Base-by-base conservation (phyloP, 371 early-diverging fungal genomes). In the Mortierella sp. region DNA sequence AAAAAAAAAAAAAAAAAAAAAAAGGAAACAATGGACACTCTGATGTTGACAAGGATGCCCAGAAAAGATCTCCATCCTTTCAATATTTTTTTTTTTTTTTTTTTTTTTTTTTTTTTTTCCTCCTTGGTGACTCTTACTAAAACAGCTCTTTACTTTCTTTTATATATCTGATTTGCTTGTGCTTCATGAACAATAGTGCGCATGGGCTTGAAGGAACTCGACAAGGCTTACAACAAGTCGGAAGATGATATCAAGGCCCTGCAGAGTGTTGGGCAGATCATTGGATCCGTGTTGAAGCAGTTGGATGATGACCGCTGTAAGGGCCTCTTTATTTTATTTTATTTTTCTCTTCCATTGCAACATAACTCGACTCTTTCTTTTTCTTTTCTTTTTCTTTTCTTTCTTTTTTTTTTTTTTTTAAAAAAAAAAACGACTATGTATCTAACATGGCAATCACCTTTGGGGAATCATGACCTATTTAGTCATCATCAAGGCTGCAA, bases 201-300 rank as follows among this genome's bases (percentile, higher is more conserved):
- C 48, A 81, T 91, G 46, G 95, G 90, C 57, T 87, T 95, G 66
- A 88, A 92, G 70, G 81, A 89, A 44, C 89, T 94, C 37, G 97
- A 92, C 74, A 92, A 90, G 72, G 93, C 93, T 68, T 98, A 88
- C 81, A 92, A 96, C 70, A 98, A 98, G 80, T 92, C 96, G 3
- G 99, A 99, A 82, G 93, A 95, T 65, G 98, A 99, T 80, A 90
- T 99, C 57, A 97, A 98, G 82, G 97, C 99, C 2, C 79, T 99
- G 57, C 99, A 99, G 83, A 94, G 95, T 76, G 97, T 99, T 44
- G 99, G 99, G 6, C 99, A 98, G 83, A 98, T 98, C 59, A 95
- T 99, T 74, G 99, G 98, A 30, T 99, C 99, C 85, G 97, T 99
- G n/a, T 86, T 99, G 62, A 98, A 98, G 82, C 96, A 97, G 83